Evolutionary conservation across 192 early-diverging fungal species (phyloP), one percentile per base, ranked within the genome.

Genomic region (Coemansia sp.): DNA sequence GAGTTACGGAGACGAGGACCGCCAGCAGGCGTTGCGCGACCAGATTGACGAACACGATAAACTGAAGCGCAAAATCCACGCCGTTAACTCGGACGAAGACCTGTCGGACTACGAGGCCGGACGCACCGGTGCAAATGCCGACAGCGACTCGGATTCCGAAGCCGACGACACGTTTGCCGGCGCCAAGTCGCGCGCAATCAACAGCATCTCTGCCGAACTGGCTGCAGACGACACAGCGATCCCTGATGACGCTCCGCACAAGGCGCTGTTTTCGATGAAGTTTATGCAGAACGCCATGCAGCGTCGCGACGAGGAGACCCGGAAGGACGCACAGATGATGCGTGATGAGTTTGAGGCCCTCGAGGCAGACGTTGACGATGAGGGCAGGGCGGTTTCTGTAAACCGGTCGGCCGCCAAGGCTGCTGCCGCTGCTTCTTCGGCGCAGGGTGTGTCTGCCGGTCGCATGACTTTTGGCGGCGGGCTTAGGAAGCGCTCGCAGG

Each of bases 231-330:
- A 66, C 24, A 65, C 76, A 12, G 67, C 61, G 40, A 61, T 78
- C 37, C 71, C 71, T 0, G 73, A 71, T 15, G 82, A 75, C 41
- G 68, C 67, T 3, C 81, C 80, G 40, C 73, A 76, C 30, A 96
- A 91, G 73, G 93, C 93, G 30, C 55, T 99, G 18, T 90, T 94
- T 63, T 86, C 81, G 6, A 98, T 99, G 95, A 98, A 98, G 80
- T 99, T 99, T 65, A 99, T 99, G 97, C 90, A 92, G 75, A 83
- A 88, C 51, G 89, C 86, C 17, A 80, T 82, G 39, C 80, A 90
- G 64, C 71, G 82, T 50, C 67, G 86, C 51, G 67, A 76, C 55
- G 63, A 83, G 17, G 63, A 75, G 27, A 73, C 78, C 1, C 66
- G 75, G 50, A 68, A 55, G 25, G 74, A 78, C 30, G 74, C 69